Percentiles rank a stretch among this genome's conserved stretches.
These are phyloP conservation scores for Pleurozium schreberi DNA, from an alignment of 225 moss, liverwort and hornwort species.

Conservation along the genomic window DNA sequence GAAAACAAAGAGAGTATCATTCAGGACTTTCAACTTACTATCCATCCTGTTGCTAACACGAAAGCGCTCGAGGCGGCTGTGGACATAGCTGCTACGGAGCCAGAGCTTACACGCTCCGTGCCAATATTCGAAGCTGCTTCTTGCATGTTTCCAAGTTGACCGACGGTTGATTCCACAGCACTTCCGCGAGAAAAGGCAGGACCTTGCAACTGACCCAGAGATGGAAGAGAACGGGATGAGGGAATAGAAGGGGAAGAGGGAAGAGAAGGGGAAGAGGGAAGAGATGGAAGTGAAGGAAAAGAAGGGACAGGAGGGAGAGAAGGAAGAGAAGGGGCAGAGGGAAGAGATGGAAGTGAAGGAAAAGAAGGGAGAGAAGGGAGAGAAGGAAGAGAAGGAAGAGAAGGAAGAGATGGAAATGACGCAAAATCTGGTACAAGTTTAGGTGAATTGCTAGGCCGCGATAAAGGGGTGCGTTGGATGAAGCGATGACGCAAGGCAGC, in stretches of 20 bases:
- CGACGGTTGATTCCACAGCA: constrained; percentile 1
- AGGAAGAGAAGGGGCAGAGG: not conserved
- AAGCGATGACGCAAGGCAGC: constrained; percentile 78
- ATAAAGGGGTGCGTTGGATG: constrained; percentile 29
- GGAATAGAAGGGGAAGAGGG: constrained; percentile 9
- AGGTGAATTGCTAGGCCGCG: constrained; percentile 13
- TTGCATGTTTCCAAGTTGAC: constrained; percentile 2
- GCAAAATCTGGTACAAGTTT: constrained; percentile 20
- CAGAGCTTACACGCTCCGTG: constrained; percentile 7
- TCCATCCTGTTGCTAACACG: constrained; percentile 48
- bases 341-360: constrained; percentile 3
- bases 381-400: not conserved
- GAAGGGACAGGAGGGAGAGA: not conserved
- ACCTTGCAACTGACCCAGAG: constrained; percentile 17
- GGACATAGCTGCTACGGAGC: constrained; percentile 7
- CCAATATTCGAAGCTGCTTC: constrained; percentile 4
- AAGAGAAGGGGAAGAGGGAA: not conserved
- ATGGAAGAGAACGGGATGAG: constrained; percentile 4
- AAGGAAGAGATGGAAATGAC: constrained; percentile 15
- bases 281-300: not conserved
- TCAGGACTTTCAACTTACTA: constrained; percentile 24
- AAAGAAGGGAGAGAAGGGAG: not conserved
- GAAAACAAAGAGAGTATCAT: not conserved
- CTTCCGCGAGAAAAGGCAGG: not conserved
- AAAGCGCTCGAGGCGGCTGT: constrained; percentile 34